Conservation (phyloP, 148 eudicot genomes). For the Gaultheria prostrata region DNA sequence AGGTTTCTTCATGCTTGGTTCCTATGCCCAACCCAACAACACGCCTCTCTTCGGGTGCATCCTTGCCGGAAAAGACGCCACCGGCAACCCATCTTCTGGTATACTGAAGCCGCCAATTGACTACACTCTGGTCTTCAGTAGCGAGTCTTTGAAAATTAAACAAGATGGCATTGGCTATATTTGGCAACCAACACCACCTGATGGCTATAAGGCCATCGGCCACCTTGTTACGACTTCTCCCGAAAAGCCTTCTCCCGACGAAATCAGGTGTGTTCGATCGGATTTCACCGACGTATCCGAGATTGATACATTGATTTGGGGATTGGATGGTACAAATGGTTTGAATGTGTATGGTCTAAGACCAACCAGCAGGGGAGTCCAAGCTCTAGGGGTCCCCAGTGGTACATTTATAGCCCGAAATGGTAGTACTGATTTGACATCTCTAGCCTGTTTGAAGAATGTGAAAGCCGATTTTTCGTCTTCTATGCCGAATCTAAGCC, state of each 20-base stretch:
- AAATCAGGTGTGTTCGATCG: constrained; percentile 22
- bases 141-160: constrained; percentile 20
- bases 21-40: constrained; percentile 31
- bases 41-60: constrained; percentile 25
- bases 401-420: constrained; percentile 23
- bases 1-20: constrained; percentile 28
- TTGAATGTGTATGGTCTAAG: constrained; percentile 11
- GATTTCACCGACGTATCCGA: constrained; percentile 26
- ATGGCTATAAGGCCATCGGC: constrained; percentile 30
- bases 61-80: constrained; percentile 27
- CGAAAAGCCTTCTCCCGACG: constrained; percentile 28
- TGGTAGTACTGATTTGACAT: background rate
- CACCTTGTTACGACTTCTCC: constrained; percentile 23
- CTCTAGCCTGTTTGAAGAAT: constrained; percentile 23
- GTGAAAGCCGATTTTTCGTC: constrained; percentile 12
- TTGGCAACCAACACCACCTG: constrained; percentile 35
- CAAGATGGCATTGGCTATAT: constrained; percentile 27
- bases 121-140: constrained; percentile 27
- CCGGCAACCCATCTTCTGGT: background rate
- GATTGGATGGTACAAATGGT: constrained; percentile 9
- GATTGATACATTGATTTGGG: constrained; percentile 29
- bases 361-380: constrained; percentile 16
- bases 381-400: constrained; percentile 9
- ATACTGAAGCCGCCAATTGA: constrained; percentile 26
- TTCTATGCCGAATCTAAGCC: constrained; percentile 29